phyloP scores from a whole-genome alignment of 345 rosid species.

The Brassica napus region Da-Ae NC_063442.1:41277001-41277500 shows the following conservation, averaged over 20 bases:
- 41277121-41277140: not conserved
- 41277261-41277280: constrained; percentile 65
- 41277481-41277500: constrained; percentile 65
- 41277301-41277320: constrained; percentile 58
- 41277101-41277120: not conserved
- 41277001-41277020: not conserved
- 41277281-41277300: not conserved
- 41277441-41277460: constrained; percentile 5
- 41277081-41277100: not conserved
- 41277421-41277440: not conserved
- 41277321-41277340: constrained; percentile 62
- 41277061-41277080: constrained; percentile 1
- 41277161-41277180: not conserved
- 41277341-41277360: constrained; percentile 56
- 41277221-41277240: constrained; percentile 80
- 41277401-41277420: not conserved
- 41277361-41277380: constrained; percentile 84
- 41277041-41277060: not conserved
- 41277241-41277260: constrained; percentile 70
- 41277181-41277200: constrained; percentile 44
- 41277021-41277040: not conserved
- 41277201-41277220: constrained; percentile 78
- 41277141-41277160: not conserved
- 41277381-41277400: constrained; percentile 27
- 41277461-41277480: constrained; percentile 68